Base-by-base conservation (phyloP, 805 yeast species). In the Hanseniaspora guilliermondii region DNA sequence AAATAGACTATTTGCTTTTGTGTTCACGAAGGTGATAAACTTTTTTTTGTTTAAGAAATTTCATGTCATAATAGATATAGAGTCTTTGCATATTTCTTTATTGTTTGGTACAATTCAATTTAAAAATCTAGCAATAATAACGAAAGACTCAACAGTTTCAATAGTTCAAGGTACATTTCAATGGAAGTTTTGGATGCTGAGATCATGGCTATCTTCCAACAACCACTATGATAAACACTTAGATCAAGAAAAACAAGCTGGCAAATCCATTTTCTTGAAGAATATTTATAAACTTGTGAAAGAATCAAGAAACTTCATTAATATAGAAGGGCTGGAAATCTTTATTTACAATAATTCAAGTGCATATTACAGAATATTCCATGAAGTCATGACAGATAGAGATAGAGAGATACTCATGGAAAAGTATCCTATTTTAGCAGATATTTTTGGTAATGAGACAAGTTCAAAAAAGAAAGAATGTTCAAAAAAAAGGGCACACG, bases 171-270 rank as follows among this genome's bases (percentile, higher is more conserved):
- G 91, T 1, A 78, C 79, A 60, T 63, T 91, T 27, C 85, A 95
- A 0, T 93, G 97, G 97, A 68, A 94, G 57, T 91, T 87, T 65
- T 93, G 97, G 97, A 70, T 87, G 50, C 68, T 71, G 4, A 64
- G 67, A 5, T 65, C 74, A 17, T 68, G 76, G 59, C 57, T 56
- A 58, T 64, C 21, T 57, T 47, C 11, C 14, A 45, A 7, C 41
- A 46, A 25, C 42, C 52, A 55, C 38, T 56, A 45, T 41, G 57
- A 59, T 61, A 14, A 55, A 56, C 11, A 58, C 52, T 21, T 59
- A 56, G 17, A 67, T 67, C n/a, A 80, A 81, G 61, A 68, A 65
- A 11, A 65, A 68, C 40, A 74, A 79, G 1, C 84, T 85, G 45
- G 35, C 9, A 36, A 44, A 21, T 24, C 35, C 3, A 37, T 33